Conservation (phyloP, 768 basidiomycete species). For the Melanogaster broomeanus region DNA sequence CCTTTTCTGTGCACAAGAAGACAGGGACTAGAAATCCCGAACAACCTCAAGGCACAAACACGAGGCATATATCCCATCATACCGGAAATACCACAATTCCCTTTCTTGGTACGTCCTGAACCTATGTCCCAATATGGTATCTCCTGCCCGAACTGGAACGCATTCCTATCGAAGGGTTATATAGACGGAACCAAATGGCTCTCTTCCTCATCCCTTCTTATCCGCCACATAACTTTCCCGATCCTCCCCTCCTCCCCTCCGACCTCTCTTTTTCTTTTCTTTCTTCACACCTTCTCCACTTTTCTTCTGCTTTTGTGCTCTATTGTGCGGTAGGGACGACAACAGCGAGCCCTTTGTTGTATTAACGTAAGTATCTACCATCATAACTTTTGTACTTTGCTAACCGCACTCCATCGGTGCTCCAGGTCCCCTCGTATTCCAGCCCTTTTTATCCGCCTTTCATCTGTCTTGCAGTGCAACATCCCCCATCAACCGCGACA, state of each 20-base stretch:
- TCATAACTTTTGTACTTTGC: neutral
- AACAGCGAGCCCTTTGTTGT: slow-evolving; percentile 31
- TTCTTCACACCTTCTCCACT: slow-evolving; percentile 23
- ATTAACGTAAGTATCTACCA: slow-evolving; percentile 31
- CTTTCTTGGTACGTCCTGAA: slow-evolving; percentile 11
- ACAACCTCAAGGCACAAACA: slow-evolving; percentile 19
- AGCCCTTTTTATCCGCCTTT: slow-evolving; percentile 34
- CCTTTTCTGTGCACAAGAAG: slow-evolving; percentile 15
- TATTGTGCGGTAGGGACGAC: slow-evolving; percentile 36
- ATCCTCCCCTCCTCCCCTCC: slow-evolving; percentile 38
- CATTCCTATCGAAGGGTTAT: slow-evolving; percentile 25
- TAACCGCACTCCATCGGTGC: neutral
- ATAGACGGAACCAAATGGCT: slow-evolving; percentile 34
- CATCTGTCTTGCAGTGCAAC: slow-evolving; percentile 48
- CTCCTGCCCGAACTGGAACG: neutral
- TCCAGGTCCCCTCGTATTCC: slow-evolving; percentile 33
- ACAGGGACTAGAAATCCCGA: slow-evolving; percentile 35
- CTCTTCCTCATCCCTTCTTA: slow-evolving; percentile 31
- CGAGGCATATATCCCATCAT: slow-evolving; percentile 24
- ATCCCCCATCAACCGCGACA: slow-evolving; percentile 26
- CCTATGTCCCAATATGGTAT: slow-evolving; percentile 4
- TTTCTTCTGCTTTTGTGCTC: slow-evolving; percentile 31
- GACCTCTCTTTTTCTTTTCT: slow-evolving; percentile 37
- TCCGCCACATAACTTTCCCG: slow-evolving; percentile 13
- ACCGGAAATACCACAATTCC: slow-evolving; percentile 20